Base-by-base conservation (phyloP, 768 basidiomycete species). In the Amanita rubescens region DNA sequence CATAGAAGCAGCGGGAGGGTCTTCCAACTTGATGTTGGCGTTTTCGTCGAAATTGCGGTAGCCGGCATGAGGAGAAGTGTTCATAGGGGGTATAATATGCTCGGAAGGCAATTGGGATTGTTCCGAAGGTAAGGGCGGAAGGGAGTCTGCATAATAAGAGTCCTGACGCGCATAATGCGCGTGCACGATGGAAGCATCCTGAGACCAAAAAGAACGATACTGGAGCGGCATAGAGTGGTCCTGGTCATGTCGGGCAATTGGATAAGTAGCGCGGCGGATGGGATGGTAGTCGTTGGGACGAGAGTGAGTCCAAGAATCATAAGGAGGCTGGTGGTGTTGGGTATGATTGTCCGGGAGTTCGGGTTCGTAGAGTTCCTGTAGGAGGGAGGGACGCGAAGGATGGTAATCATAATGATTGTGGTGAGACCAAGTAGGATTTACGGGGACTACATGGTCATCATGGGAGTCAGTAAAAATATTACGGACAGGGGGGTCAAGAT, bases 211-310 rank as follows among this genome's bases (percentile, higher is more conserved):
- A 22, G 74, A 64, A 6, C 69, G 63, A 65, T 71, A 63, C 54
- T 73, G 73, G 63, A 71, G 57, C 54, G 65, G 61, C 42, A 72
- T 55, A 39, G 60, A 65, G 58, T 79, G 76, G 49, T 77, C 75
- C 54, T 78, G 75, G 68, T 91, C 88, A 59, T 87, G 84, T 39
- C 85, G 78, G 49, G 85, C 85, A 62, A 82, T 84, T 43, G 88
- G 88, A 68, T 81, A 89, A 0, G 88, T 90, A 1, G 84, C 82
- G 55, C 88, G 76, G 46, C 88, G 84, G 51, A 69, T 66, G 57
- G 74, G 69, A 44, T 74, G 63, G 60, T 78, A 74, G 56, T 84
- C 81, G 38, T 72, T 65, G 25, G 65, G 64, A 12, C 69, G 65
- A 34, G 58, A 55, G 12, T 68, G 63, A 5, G 65, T 65, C 52